Evolutionary conservation across 768 basidiomycete species (phyloP), one percentile per base, ranked within the genome.

Genomic region (Melanogaster broomeanus): DNA sequence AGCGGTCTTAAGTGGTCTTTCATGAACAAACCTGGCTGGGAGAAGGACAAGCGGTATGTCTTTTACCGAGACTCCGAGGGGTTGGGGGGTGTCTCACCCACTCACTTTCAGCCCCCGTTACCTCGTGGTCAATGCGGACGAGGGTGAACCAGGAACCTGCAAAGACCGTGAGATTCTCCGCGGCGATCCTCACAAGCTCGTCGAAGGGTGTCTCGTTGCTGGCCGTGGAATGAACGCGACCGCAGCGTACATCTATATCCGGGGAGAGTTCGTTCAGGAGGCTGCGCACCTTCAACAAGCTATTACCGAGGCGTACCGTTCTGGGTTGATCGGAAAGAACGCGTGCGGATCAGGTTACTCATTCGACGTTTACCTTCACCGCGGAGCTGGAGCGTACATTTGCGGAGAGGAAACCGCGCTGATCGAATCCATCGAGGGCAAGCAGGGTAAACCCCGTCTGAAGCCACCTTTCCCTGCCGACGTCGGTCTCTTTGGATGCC

Each of bases 21-120:
- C 69, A 96, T 98, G 96, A 98, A 99, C 80, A 99, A 98, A 73
- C 95, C 94, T n/a, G 86, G 87, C 24, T 98, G 96, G 96, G 85
- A 98, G 76, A 88, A 90, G 67, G 96, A 98, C 64, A 84, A 84
- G 59, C 78, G 92, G 87, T 90, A 74, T 60, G 40, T 35, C 21
- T 44, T 31, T 45, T 24, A 41, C 28, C 19, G 21, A 10, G 4
- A 19, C 40, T 37, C 13, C n/a, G 48, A 12, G 19, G 16, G 18
- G n/a, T 37, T 9, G 0, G n/a, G n/a, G n/a, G n/a, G 18, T 11
- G 22, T 48, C 33, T 33, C 6, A n/a, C 42, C 58, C 30, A 37
- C 28, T 38, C n/a, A 30, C n/a, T 22, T 12, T 24, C 45, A 90
- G 94, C 45, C 96, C 95, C 4, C 86, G 96, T 21, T 98, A 98